These are phyloP conservation scores for Vararia minispora DNA, from an alignment of 768 basidiomycete species.

Conservation along the genomic window DNA sequence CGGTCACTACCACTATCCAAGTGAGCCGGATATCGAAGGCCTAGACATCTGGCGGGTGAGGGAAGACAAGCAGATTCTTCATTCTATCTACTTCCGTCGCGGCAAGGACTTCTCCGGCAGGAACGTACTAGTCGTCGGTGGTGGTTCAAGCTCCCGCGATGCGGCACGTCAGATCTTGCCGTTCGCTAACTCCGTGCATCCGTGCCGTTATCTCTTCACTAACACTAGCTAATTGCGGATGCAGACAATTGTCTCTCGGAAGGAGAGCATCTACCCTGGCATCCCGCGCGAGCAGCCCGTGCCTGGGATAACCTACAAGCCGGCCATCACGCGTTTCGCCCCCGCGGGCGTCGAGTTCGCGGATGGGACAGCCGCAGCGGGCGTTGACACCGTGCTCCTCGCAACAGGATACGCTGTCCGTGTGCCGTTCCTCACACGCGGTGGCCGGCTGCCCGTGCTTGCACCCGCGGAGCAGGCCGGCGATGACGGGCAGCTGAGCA, in stretches of 20 bases:
- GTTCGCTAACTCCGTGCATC: slow-evolving; percentile 33
- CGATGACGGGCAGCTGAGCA: slow-evolving; percentile 23
- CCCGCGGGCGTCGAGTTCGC: slow-evolving; percentile 31
- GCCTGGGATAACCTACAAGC: slow-evolving; percentile 18
- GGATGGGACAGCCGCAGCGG: slow-evolving; percentile 42
- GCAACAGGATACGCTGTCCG: slow-evolving; percentile 45
- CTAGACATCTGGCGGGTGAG: slow-evolving; percentile 43
- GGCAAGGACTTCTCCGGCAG: slow-evolving; percentile 30
- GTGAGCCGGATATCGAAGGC: slow-evolving; percentile 32
- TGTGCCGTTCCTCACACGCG: slow-evolving; percentile 32
- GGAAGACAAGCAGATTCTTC: slow-evolving; percentile 33
- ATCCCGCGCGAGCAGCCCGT: slow-evolving; percentile 23
- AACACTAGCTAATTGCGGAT: slow-evolving; percentile 29
- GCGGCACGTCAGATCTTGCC: slow-evolving; percentile 29
- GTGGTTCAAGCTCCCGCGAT: slow-evolving; percentile 36
- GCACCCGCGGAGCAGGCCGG: background rate
- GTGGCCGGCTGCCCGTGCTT: slow-evolving; percentile 15
- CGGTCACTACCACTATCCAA: slow-evolving; percentile 45
- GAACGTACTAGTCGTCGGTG: slow-evolving; percentile 40
- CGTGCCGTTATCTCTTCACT: too few species aligned
- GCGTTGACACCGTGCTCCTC: slow-evolving; percentile 39
- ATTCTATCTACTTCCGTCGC: slow-evolving; percentile 43
- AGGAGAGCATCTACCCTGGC: slow-evolving; percentile 8
- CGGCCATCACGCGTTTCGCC: slow-evolving; percentile 40
- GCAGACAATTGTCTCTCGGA: slow-evolving; percentile 19